Evolutionary conservation across 345 rosid species (phyloP), one percentile per base, ranked within the genome.

Genomic region (Syzygium aromaticum): DNA sequence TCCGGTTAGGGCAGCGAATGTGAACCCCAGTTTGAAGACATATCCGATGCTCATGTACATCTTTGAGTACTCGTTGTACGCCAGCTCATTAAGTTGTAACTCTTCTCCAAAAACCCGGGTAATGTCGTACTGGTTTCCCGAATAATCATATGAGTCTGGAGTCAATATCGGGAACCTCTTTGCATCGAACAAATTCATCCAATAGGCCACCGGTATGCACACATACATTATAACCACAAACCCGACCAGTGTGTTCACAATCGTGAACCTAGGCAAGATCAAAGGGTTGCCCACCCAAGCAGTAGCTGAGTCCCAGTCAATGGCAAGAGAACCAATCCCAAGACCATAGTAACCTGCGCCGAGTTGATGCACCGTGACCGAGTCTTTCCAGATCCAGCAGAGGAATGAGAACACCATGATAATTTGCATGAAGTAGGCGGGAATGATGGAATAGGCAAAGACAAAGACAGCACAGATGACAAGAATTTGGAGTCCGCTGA

Each of bases 401-500:
- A 86, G 63, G 61, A 90, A 84, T 43, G 93, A 90, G 23, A 92
- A 63, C 11, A 84, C 77, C 1, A 91, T 54, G 11, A 90, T 83
- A 38, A 91, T 84, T 78, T 90, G 90, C 84, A 92, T 88, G 25
- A 92, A 77, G 38, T 91, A 88, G 87, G 87, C 87, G 16, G 93
- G 93, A 54, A 92, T 3, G 16, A 90, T 46, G 52, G 91, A 90
- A 88, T 92, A 91, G 7, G 90, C 85, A 54, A 91, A 93, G 88
- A 92, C 90, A 7, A 86, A 77, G 14, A 88, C 40, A 54, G 92
- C 89, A 54, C 89, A 91, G 11, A 86, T 57, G 40, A 90, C 22
- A 83, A 93, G 87, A 87, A 92, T 92, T 51, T 92, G 94, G 77
- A 92, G 89, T 87, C 96, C 89, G n/a, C 88, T 90, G 16, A 84